Evolutionary conservation across 2,329 filamentous ascomycete species (phyloP).

Genomic region (Nemania diffusa): DNA sequence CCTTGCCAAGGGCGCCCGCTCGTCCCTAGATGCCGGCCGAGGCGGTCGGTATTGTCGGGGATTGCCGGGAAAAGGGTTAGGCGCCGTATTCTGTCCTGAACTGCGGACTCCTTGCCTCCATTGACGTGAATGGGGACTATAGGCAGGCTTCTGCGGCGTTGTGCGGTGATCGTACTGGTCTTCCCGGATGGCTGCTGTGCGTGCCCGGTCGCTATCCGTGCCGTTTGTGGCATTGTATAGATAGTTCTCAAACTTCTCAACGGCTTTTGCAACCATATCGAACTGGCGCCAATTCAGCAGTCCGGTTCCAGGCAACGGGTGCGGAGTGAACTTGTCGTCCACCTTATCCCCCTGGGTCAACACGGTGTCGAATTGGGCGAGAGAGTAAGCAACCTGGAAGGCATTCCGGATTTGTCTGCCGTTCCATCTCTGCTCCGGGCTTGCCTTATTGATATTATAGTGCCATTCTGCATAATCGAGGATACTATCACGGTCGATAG

Average conservation of each 20-base stretch:
- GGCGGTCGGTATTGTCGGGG: not conserved
- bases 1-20: not conserved
- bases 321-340: not conserved
- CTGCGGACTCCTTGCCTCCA: not conserved
- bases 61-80: not conserved
- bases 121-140: not conserved
- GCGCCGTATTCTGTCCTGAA: not conserved
- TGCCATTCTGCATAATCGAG: not conserved
- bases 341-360: not conserved
- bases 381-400: slow-evolving; percentile 2
- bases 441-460: not conserved
- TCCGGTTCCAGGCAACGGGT: not conserved
- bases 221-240: not conserved
- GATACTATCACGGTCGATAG: not conserved
- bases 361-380: not conserved
- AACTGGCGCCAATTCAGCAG: not conserved
- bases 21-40: not conserved
- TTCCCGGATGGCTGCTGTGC: not conserved
- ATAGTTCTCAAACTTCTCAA: slow-evolving; percentile 2
- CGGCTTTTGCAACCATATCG: slow-evolving; percentile 1
- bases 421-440: slow-evolving; percentile 7
- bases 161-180: not conserved
- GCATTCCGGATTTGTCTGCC: slow-evolving; percentile 11
- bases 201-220: slow-evolving; percentile 1
- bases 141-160: not conserved